Evolutionary conservation across 176 grass and related monocot species (phyloP).

Genomic region (Neostapfia colusana): DNA sequence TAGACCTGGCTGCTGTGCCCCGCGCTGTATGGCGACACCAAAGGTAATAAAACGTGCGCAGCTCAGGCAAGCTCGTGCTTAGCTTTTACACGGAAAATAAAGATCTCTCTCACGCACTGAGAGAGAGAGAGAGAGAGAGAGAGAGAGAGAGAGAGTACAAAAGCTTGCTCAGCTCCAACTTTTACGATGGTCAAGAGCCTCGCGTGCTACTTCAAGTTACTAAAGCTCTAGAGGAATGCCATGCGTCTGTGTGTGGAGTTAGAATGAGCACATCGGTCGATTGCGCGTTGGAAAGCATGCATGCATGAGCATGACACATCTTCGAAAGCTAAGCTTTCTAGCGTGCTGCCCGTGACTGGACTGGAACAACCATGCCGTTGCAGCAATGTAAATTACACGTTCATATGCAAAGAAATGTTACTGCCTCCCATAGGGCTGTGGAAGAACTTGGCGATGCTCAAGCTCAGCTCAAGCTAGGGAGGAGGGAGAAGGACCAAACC

Average conservation of each 20-base stretch:
- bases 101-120: background rate
- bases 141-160: no score
- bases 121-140: background rate
- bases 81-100: slow-evolving; percentile 11
- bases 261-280: background rate
- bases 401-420: no score
- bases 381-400: background rate
- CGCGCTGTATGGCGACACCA: background rate
- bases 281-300: no score
- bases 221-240: background rate
- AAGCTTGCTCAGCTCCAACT: background rate
- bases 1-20: background rate
- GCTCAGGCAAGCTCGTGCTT: background rate
- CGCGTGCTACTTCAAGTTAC: slow-evolving; percentile 32
- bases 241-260: background rate
- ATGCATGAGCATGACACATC: background rate
- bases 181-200: background rate
- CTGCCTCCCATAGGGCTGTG: no score
- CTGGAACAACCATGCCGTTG: background rate
- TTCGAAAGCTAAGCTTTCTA: background rate
- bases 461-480: no score
- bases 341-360: background rate
- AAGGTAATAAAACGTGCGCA: slow-evolving; percentile 29
- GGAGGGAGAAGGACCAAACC: no score
- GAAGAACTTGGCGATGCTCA: no score